A percentile compares a stretch with the other conserved stretches of the same genome.
phyloP scores from a whole-genome alignment of 768 basidiomycete species.

The Suillus decipiens region DNA sequence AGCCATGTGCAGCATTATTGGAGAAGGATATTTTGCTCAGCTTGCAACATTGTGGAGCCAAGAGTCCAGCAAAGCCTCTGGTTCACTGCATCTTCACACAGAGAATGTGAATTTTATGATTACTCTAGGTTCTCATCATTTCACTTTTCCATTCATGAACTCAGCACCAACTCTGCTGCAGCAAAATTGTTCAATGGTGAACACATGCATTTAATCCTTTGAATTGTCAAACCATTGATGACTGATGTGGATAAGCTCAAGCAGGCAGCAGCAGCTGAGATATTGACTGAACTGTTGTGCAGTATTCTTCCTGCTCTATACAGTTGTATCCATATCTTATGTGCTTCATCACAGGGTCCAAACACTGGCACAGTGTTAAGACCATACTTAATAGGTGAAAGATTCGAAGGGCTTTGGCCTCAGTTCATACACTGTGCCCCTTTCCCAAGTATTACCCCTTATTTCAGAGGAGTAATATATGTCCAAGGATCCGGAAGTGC shows the following conservation, averaged over 20 bases:
- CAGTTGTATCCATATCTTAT: conserved; percentile 5
- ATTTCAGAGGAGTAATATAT: too few relatives aligned
- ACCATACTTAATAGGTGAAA: too few relatives aligned
- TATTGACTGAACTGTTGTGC: conserved; percentile 72
- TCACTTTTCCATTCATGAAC: conserved; percentile 35
- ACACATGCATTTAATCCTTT: conserved; percentile 52
- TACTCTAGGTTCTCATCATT: too few relatives aligned
- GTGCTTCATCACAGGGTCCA: conserved; percentile 55
- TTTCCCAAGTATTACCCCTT: too few relatives aligned
- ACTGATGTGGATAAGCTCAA: conserved; percentile 77
- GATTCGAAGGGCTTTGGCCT: conserved; percentile 60
- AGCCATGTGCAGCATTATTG: too few relatives aligned
- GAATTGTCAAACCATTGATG: conserved; percentile 61
- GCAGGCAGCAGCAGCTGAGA: conserved; percentile 77
- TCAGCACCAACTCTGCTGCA: conserved; percentile 41
- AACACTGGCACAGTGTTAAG: conserved; percentile 86
- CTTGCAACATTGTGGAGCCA: conserved; percentile 45
- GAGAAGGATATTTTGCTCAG: conserved; percentile 24
- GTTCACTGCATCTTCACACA: too few relatives aligned
- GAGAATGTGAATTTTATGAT: too few relatives aligned
- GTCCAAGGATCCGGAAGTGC: too few relatives aligned
- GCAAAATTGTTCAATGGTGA: conserved; percentile 67
- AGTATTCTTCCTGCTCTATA: conserved; percentile 42
- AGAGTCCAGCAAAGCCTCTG: too few relatives aligned
- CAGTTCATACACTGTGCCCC: too few relatives aligned